Evolutionary conservation across 78 protist genomes (phyloP), one percentile per base, ranked within the genome.

Genomic region (Speleostelium caveatum): DNA sequence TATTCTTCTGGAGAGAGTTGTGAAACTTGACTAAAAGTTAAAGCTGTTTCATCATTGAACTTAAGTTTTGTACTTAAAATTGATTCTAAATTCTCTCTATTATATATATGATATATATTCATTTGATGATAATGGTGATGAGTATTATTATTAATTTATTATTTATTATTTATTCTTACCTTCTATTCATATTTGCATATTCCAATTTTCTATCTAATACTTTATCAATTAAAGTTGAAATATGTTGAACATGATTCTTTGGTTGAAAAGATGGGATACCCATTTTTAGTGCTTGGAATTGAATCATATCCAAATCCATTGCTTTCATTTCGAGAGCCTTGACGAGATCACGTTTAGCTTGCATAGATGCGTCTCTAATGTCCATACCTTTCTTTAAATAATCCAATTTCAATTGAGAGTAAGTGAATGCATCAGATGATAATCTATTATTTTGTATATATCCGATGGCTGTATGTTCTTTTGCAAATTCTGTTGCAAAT

Each of bases 231-330:
- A 83, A 66, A 7, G 65, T 17, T 32, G 32, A 10, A 10, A 83
- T 58, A 30, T 69, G 63, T 26, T 53, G 42, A 21, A 83, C 45
- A 83, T 83, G 91, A 22, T 26, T 55, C 36, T 69, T 69, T 83
- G 91, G 91, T 26, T 69, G 68, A 39, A 83, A 83, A 21, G 91
- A 67, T 28, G 91, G 91, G 32, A 83, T 60, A 59, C 91, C 91
- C n/a, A 83, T 69, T 33, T 69, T 65, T 0, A 58, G 24, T 4
- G 91, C 91, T 39, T 83, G 91, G n/a, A 56, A 32, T 51, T 74
- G 77, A 83, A 83, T 83, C 28, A 83, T 14, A 32, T 83, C 68
- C 17, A 83, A 58, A 24, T 83, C 91, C 32, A 83, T 55, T 26
- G 75, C 59, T 30, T 79, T 53, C 24, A 41, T 63, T 69, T 83